Evolutionary conservation across 768 basidiomycete species (phyloP).

Genomic region (Boletus rubroflammeus): DNA sequence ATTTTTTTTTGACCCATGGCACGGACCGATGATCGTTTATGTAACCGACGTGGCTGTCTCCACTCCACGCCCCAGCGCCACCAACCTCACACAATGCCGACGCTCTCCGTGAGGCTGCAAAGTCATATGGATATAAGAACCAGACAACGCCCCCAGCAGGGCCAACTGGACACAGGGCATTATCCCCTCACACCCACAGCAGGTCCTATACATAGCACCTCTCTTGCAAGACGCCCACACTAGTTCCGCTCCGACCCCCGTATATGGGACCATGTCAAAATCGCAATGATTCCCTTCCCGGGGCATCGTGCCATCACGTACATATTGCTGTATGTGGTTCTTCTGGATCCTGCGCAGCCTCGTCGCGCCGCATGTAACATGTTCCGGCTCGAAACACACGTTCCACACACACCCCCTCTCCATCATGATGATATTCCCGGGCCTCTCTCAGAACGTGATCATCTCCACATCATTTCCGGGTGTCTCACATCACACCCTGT

Average conservation of each 20-base stretch:
- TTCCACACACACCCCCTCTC: conserved; percentile 17
- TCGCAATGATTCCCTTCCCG: conserved; percentile 16
- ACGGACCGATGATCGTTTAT: conserved; percentile 14
- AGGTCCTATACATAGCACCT: conserved; percentile 18
- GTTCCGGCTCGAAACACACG: conserved; percentile 29
- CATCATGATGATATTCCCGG: conserved; percentile 8
- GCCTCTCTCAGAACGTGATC: conserved; percentile 13
- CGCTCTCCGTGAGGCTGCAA: conserved; percentile 12
- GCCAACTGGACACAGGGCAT: conserved; percentile 10
- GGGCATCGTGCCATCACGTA: conserved; percentile 10
- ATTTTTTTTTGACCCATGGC: conserved; percentile 18
- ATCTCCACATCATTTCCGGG: conserved; percentile 24
- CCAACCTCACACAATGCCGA: conserved; percentile 5
- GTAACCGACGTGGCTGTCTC: conserved; percentile 15
- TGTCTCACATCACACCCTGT: conserved; percentile 1
- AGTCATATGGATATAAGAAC: conserved; percentile 12
- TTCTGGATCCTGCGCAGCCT: conserved; percentile 21
- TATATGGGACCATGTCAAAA: conserved; percentile 7
- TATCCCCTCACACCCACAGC: conserved; percentile 15
- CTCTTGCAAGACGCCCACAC: conserved; percentile 8
- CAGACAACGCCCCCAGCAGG: conserved; percentile 11
- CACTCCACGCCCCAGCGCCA: conserved; percentile 4
- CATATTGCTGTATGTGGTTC: conserved; percentile 10
- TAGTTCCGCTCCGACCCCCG: conserved; percentile 20
- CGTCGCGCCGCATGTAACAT: conserved; percentile 21